Base-by-base conservation (phyloP, 495 filamentous ascomycete species). In the Xylaria nigripes region DNA sequence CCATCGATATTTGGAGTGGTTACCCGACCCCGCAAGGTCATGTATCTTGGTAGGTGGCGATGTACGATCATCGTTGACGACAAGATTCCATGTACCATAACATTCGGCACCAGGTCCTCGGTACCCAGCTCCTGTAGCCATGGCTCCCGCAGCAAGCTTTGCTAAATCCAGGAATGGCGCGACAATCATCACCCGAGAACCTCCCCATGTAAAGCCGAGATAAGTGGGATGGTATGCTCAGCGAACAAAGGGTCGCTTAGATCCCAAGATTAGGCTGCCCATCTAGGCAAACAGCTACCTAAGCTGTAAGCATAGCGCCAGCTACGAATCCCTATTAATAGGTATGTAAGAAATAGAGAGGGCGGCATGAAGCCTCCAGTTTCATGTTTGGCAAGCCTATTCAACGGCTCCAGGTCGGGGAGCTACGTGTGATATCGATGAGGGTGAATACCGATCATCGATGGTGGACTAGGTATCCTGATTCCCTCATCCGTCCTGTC, bases 11-110 rank as follows among this genome's bases (percentile, higher is more conserved):
- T 45, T 45, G 29, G 16, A 19, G 8, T 23, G 36, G 3, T 29
- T 36, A n/a, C 8, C 36, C 29, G n/a, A 53, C 50, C 50, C 50
- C 50, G 23, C 51, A 40, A 46, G 51, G 42, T 53, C 19, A 30
- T 18, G 36, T 40, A 34, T 40, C 36, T 2, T 18, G 15, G 36
- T 7, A 21, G 50, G 32, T 32, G 23, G 40, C 38, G 50, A 34
- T 32, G 50, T 1, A 42, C 16, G 19, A 45, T 24, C 10, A 29
- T 45, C 40, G 43, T 51, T 40, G 50, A 51, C 50, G 24, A 18
- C 40, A 51, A 24, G 41, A 13, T 25, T 29, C 27, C 21, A 45
- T 27, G 50, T 52, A 45, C 50, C 50, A n/a, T 52, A 8, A 30
- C 23, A 52, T 45, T 45, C 42, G 29, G 41, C 50, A 52, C 42